Evolutionary conservation across 495 filamentous ascomycete genomes (phyloP), one percentile per base, ranked within the genome.

Genomic region (Penicillium arizonense): DNA sequence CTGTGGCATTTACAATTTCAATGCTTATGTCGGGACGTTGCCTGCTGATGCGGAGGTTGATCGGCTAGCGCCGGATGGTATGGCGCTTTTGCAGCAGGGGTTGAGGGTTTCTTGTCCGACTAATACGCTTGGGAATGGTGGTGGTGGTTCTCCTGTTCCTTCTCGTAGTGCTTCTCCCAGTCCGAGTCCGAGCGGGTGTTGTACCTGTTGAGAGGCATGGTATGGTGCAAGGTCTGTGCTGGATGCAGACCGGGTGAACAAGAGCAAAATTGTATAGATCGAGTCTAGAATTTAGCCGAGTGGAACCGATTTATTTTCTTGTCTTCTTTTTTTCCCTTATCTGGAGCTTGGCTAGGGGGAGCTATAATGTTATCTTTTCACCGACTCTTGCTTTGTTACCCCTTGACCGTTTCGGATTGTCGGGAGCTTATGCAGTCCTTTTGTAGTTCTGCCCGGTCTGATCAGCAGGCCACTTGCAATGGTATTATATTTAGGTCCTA

Each of bases 1-100:
- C 23, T 84, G 80, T 50, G 83, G 82, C 11, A 76, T 85, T 49
- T 85, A 84, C 67, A 85, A 85, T 61, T 85, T 81, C 69, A 86
- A 86, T 53, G 77, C 81, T 21, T 85, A 81, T 53, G 69, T 72
- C 11, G 71, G 71, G 13, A 68, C 65, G 13, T 50, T 75, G 34
- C 68, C 72, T 21, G 52, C 64, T 1, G 61, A 63, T 40, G n/a
- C 49, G 20, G 49, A 52, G 4, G 57, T 75, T 20, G 67, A 73
- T 50, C 48, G 48, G 32, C 60, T 75, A 4, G 62, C 61, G 37
- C 54, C 64, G 11, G 58, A 16, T 39, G 68, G 70, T 11, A 44
- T 67, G 30, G 55, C 68, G 3, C 54, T 58, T 55, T 47, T 75
- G 53, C 36, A 53, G 2, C 42, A 69, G 38, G 66, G 70, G 9